A percentile compares a stretch with the other conserved stretches of the same genome.
Conservation (phyloP, 2,329 filamentous ascomycete species). For the Trichophyton verrucosum region DNA sequence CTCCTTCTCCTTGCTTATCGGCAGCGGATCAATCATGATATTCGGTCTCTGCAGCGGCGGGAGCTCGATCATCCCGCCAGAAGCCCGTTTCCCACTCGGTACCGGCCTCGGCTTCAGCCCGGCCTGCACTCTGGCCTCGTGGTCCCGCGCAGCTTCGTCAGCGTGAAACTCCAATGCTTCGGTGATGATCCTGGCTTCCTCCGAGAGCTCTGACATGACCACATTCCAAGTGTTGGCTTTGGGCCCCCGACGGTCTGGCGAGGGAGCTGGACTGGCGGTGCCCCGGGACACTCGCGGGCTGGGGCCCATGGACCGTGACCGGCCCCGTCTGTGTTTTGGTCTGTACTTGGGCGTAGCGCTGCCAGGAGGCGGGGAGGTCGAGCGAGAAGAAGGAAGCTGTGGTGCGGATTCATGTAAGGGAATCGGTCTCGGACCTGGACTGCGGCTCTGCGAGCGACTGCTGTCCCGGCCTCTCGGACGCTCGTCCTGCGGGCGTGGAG, state of each 20-base stretch:
- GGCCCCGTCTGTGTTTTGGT: constrained; percentile 19
- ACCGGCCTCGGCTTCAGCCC: constrained; percentile 26
- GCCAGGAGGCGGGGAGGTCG: constrained; percentile 11
- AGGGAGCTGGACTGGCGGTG: not conserved
- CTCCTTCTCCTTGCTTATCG: constrained; percentile 55
- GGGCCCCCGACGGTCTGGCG: constrained; percentile 26
- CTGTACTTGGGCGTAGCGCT: not conserved
- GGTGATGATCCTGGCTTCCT: constrained; percentile 48
- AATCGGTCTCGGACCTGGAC: constrained; percentile 29
- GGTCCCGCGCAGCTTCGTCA: constrained; percentile 35
- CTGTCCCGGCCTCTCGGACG: constrained; percentile 28
- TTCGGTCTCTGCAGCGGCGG: constrained; percentile 51
- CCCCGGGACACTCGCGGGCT: not conserved
- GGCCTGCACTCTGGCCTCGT: constrained; percentile 37
- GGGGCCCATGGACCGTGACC: constrained; percentile 28
- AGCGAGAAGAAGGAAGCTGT: constrained; percentile 21
- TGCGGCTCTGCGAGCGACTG: constrained; percentile 31
- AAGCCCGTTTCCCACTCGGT: constrained; percentile 25
- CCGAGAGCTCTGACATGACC: constrained; percentile 45
- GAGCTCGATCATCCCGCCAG: constrained; percentile 36
- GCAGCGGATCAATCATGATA: constrained; percentile 53
- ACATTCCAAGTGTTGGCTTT: constrained; percentile 49
- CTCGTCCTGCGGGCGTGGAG: constrained; percentile 32
- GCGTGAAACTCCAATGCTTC: constrained; percentile 48
- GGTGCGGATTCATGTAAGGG: constrained; percentile 30